Evolutionary conservation across 768 basidiomycete species (phyloP).

Genomic region (Boletus rex-veris): DNA sequence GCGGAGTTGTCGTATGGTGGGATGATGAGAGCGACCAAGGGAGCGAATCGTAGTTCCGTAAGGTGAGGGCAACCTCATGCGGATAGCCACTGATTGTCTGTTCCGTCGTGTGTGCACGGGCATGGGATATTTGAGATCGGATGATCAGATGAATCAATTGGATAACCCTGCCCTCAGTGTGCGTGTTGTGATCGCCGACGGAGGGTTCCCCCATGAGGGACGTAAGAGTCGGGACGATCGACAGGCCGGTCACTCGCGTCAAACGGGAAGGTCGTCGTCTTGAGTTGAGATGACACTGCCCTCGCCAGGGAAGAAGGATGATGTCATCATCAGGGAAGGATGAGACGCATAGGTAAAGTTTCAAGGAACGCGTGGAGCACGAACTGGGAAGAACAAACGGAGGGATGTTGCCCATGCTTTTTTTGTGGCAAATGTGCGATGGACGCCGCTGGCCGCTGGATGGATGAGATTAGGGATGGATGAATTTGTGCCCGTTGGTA

Average conservation of each 20-base stretch:
- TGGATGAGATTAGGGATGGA: background rate
- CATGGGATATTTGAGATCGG: conserved; percentile 6
- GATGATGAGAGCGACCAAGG: background rate
- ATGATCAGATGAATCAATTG: conserved; percentile 2
- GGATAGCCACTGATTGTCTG: background rate
- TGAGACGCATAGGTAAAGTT: background rate
- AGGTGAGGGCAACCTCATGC: conserved; percentile 1
- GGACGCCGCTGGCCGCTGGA: background rate
- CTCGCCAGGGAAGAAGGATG: background rate
- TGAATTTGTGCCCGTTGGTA: conserved; percentile 10
- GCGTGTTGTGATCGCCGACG: conserved; percentile 23
- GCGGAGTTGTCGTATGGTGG: background rate
- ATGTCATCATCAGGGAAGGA: conserved; percentile 2
- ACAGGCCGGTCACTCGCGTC: background rate
- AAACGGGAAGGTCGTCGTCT: background rate
- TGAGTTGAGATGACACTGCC: background rate
- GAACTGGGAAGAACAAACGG: background rate
- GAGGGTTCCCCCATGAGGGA: conserved; percentile 6
- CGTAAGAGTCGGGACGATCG: conserved; percentile 7
- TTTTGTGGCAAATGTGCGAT: background rate
- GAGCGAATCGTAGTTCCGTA: background rate
- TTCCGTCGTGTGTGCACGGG: conserved; percentile 3
- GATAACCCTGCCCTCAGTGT: background rate
- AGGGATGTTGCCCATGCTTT: background rate
- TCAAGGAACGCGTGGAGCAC: background rate